Evolutionary conservation across 495 filamentous ascomycete species (phyloP).

Genomic region (Cryomyces minteri): DNA sequence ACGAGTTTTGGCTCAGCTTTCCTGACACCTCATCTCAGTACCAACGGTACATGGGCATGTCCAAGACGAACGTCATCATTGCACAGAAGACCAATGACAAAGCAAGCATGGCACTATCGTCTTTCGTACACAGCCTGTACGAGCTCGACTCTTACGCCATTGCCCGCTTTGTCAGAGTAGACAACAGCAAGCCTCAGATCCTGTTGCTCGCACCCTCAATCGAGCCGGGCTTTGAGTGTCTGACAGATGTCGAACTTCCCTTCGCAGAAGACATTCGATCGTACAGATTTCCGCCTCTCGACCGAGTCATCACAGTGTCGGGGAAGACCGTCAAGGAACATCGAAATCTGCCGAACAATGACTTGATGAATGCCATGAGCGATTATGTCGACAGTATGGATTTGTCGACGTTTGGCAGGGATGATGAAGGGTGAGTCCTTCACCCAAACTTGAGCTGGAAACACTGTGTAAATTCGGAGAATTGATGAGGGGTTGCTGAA

Average conservation of each 20-base stretch:
- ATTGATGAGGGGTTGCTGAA: constrained; percentile 13
- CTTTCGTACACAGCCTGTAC: constrained; percentile 71
- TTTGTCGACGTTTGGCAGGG: constrained; percentile 38
- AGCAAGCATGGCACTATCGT: constrained; percentile 67
- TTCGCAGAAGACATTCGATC: constrained; percentile 81
- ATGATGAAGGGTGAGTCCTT: constrained; percentile 50
- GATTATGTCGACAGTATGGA: constrained; percentile 93
- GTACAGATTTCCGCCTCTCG: constrained; percentile 81
- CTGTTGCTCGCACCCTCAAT: constrained; percentile 70
- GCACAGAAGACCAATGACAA: constrained; percentile 54
- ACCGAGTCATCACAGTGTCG: constrained; percentile 72
- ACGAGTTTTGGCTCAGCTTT: constrained; percentile 1
- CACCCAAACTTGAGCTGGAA: not conserved
- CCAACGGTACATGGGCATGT: constrained; percentile 71
- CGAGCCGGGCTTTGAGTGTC: constrained; percentile 66
- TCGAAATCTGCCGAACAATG: constrained; percentile 64
- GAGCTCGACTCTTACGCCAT: constrained; percentile 79
- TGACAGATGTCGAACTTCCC: constrained; percentile 84
- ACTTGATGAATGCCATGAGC: constrained; percentile 62
- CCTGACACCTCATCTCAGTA: constrained; percentile 32
- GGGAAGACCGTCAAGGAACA: constrained; percentile 73
- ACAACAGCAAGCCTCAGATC: constrained; percentile 54
- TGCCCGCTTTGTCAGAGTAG: constrained; percentile 68
- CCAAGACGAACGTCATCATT: constrained; percentile 53
- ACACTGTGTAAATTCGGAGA: not conserved